These are phyloP conservation scores for Russula sp. DNA, from an alignment of 768 basidiomycete genomes.

Conservation along the genomic window DNA sequence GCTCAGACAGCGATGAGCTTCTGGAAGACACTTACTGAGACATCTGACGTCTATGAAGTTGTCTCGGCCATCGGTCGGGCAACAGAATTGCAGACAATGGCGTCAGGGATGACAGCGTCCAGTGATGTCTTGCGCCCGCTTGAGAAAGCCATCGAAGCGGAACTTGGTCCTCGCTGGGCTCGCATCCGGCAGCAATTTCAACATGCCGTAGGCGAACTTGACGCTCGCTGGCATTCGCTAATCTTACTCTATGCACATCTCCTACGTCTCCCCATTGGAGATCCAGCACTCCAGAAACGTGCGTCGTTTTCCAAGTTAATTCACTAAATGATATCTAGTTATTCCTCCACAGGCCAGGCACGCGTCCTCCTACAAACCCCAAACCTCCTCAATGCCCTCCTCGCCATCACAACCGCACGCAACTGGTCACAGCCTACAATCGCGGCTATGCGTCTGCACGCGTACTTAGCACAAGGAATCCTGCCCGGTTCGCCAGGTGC, in stretches of 20 bases:
- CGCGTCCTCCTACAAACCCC: slow-evolving; percentile 69
- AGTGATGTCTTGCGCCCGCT: slow-evolving; percentile 44
- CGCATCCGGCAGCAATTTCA: slow-evolving; percentile 45
- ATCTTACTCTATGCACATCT: slow-evolving; percentile 84
- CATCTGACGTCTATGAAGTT: slow-evolving; percentile 68
- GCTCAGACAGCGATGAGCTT: slow-evolving; percentile 77
- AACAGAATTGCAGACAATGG: slow-evolving; percentile 55
- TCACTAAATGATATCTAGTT: background rate
- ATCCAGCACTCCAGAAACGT: slow-evolving; percentile 62
- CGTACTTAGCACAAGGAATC: slow-evolving; percentile 81
- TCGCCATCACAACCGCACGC: slow-evolving; percentile 79
- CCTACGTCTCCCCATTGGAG: slow-evolving; percentile 57
- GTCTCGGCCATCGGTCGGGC: slow-evolving; percentile 66
- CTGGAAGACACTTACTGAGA: slow-evolving; percentile 85
- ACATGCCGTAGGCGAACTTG: slow-evolving; percentile 37
- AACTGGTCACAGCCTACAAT: slow-evolving; percentile 86
- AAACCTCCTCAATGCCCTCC: slow-evolving; percentile 69
- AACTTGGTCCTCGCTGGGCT: slow-evolving; percentile 54
- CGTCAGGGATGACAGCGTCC: slow-evolving; percentile 33
- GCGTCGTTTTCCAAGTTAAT: background rate
- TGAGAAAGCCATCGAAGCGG: slow-evolving; percentile 50
- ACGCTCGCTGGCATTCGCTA: slow-evolving; percentile 53
- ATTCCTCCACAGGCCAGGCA: slow-evolving; percentile 56
- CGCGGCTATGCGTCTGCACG: slow-evolving; percentile 75
- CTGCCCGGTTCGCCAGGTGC: slow-evolving; percentile 49